A percentile compares a stretch with the other conserved stretches of the same genome.
phyloP scores from a whole-genome alignment of 495 filamentous ascomycete genomes.

The Platismatia glauca region DNA sequence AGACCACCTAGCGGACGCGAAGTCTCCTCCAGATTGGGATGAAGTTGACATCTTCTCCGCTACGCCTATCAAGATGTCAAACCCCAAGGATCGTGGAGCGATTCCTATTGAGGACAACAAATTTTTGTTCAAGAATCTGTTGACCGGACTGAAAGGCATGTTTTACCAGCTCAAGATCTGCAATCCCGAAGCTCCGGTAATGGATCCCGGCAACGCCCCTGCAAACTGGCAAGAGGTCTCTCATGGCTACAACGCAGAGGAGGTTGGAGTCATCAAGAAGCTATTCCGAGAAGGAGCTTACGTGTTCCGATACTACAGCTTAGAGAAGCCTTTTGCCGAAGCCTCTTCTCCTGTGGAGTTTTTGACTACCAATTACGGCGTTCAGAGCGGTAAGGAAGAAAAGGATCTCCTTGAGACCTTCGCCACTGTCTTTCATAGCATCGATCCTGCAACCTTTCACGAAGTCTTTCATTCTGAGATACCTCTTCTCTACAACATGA shows the following conservation, averaged over 20 bases:
- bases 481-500: constrained; percentile 90
- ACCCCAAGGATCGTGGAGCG: constrained; percentile 78
- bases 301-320: constrained; percentile 92
- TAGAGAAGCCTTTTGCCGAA: constrained; percentile 70
- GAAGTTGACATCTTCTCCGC: constrained; percentile 96
- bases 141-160: constrained; percentile 93
- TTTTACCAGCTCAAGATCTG: constrained; percentile 90
- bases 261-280: constrained; percentile 93
- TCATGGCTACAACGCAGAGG: constrained; percentile 94
- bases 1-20: constrained; percentile 72
- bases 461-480: constrained; percentile 98
- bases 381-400: constrained; percentile 86
- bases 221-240: constrained; percentile 92
- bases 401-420: constrained; percentile 97
- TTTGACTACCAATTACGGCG: constrained; percentile 85
- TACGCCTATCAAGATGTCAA: constrained; percentile 91
- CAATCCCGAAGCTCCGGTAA: constrained; percentile 58
- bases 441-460: constrained; percentile 96
- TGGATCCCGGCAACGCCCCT: constrained; percentile 70
- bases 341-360: constrained; percentile 75
- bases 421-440: constrained; percentile 95
- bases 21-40: constrained; percentile 82
- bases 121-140: constrained; percentile 95
- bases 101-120: constrained; percentile 98
- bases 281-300: constrained; percentile 92